Base-by-base conservation (phyloP, 495 filamentous ascomycete genomes). In the Letharia columbiana region DNA sequence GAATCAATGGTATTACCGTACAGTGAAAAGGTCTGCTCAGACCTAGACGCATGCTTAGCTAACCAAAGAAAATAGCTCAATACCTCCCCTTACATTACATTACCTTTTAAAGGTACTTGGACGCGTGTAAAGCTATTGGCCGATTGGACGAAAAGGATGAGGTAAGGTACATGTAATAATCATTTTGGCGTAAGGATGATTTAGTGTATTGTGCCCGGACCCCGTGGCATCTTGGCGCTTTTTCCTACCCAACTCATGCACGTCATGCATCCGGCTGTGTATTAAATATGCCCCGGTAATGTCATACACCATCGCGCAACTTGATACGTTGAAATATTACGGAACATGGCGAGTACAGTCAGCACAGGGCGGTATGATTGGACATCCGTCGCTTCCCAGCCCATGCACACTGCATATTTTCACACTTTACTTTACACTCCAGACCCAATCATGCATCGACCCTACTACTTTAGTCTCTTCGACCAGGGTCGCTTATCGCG, bases 401-500 rank as follows among this genome's bases (percentile, higher is more conserved):
- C 2, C 41, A 13, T 42, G 2, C 45, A 47, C 47, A 9, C 47
- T 50, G n/a, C 50, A 31, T 23, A 2, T 10, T 1, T 1, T 9
- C 11, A 1, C 28, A 2, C 1, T 47, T 4, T 20, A 13, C 13
- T 13, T 2, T 15, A 2, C 44, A 47, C 17, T 12, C 6, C 10
- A 10, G 9, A 47, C 45, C 20, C 47, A 23, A 3, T 23, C 50
- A 31, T 15, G 28, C 3, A 31, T 12, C 23, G 23, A 28, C 1
- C 23, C 23, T 28, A 1, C 23, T 28, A 28, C 0, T 0, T 0
- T 28, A 42, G 40, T 42, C 37, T 42, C 44, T 15, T 20, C 5
- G 31, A 15, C 54, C 15, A 12, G 33, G 33, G 10, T 57, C 57
- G 52, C 63, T 33, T 58, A n/a, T 65, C 63, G 41, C 50, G 15